Evolutionary conservation across 768 basidiomycete genomes (phyloP).

Genomic region (Strobilomyces confusus): DNA sequence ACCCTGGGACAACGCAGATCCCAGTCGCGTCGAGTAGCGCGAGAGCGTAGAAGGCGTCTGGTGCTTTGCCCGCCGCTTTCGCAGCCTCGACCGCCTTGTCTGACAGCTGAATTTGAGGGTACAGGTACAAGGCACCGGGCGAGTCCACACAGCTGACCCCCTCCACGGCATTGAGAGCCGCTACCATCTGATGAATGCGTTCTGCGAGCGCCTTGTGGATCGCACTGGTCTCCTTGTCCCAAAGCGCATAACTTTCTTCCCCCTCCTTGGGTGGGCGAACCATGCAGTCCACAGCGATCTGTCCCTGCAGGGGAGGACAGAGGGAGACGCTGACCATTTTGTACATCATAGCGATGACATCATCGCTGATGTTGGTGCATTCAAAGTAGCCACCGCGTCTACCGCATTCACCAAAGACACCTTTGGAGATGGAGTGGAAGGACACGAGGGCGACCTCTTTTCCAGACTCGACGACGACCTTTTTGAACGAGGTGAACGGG

Average conservation of each 20-base stretch:
- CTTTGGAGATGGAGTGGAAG: constrained; percentile 98
- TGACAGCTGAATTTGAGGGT: constrained; percentile 77
- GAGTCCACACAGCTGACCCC: constrained; percentile 90
- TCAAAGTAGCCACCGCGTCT: constrained; percentile 98
- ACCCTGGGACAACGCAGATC: constrained; percentile 91
- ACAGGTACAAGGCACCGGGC: constrained; percentile 92
- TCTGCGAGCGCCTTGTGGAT: constrained; percentile 73
- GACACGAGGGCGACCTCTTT: constrained; percentile 73
- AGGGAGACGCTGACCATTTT: constrained; percentile 92
- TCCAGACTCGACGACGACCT: constrained; percentile 68
- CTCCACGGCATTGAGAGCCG: constrained; percentile 73
- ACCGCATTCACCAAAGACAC: constrained; percentile 94
- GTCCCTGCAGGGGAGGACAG: constrained; percentile 86
- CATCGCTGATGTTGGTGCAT: constrained; percentile 72
- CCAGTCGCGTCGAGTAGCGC: constrained; percentile 83
- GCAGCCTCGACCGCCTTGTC: constrained; percentile 72
- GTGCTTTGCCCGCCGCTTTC: constrained; percentile 62
- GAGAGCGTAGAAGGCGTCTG: constrained; percentile 88
- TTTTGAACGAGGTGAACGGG: constrained; percentile 93
- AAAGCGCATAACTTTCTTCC: constrained; percentile 70
- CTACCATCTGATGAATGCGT: constrained; percentile 70
- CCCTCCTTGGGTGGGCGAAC: constrained; percentile 84
- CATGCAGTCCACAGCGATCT: constrained; percentile 92
- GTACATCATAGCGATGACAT: constrained; percentile 84
- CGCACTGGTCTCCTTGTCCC: constrained; percentile 77